phyloP scores from a whole-genome alignment of 1,139 yeast species.

The Meyerozyma elateridarum region DNA sequence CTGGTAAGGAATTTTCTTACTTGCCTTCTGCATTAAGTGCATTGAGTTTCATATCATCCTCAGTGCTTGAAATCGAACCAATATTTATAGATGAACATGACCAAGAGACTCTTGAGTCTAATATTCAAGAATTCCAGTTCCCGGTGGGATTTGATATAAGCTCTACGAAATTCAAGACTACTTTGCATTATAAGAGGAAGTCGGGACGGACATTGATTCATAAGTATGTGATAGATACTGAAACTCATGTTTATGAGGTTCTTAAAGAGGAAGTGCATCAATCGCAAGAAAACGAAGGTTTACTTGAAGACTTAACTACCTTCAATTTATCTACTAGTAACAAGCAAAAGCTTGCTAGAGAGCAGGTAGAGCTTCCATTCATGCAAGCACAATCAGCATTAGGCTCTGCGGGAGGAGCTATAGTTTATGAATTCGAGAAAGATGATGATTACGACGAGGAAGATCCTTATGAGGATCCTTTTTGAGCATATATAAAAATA shows the following conservation, averaged over 20 bases:
- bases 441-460: conserved; percentile 94
- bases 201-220: conserved; percentile 75
- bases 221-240: conserved; percentile 47
- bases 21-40: conserved; percentile 51
- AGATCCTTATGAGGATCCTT: conserved; percentile 96
- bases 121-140: conserved; percentile 38
- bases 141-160: conserved; percentile 47
- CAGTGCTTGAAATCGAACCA: conserved; percentile 59
- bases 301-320: conserved; percentile 74
- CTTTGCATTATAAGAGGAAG: conserved; percentile 66
- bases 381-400: conserved; percentile 77
- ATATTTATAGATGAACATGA: conserved; percentile 22
- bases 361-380: conserved; percentile 83
- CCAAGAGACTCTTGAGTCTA: conserved; percentile 46
- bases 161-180: conserved; percentile 39
- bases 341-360: conserved; percentile 72
- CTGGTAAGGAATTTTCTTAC: conserved; percentile 19
- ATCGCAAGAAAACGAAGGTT: conserved; percentile 28
- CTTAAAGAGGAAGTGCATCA: conserved; percentile 21
- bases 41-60: conserved; percentile 65
- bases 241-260: conserved; percentile 46
- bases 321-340: conserved; percentile 75
- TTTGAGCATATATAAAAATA: conserved; percentile 34
- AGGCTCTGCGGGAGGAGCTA: conserved; percentile 79
- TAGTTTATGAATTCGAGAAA: conserved; percentile 84